phyloP scores from a whole-genome alignment of 176 grass and related monocot species.

The Poa annua region DNA sequence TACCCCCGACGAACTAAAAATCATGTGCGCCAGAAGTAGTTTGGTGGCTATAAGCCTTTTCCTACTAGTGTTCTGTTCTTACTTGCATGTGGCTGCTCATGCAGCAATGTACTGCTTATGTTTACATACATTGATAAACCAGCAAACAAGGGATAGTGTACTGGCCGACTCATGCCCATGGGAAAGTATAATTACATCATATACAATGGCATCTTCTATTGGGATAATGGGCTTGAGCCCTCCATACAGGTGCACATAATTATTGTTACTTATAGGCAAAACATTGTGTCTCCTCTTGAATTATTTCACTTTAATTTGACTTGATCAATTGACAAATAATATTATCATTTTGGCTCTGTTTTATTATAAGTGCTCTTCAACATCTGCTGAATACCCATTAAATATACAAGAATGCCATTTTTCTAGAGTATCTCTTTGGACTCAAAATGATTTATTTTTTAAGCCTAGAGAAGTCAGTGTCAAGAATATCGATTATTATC shows the following conservation, averaged over 20 bases:
- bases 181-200: slow-evolving; percentile 86
- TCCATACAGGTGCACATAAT: slow-evolving; percentile 72
- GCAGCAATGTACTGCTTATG: no score
- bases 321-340: neutral
- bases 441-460: slow-evolving; percentile 75
- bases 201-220: slow-evolving; percentile 95
- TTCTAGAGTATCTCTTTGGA: slow-evolving; percentile 72
- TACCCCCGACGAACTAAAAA: no score
- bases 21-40: no score
- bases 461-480: slow-evolving; percentile 78
- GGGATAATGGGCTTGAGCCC: slow-evolving; percentile 91
- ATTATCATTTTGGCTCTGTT: slow-evolving; percentile 10
- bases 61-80: no score
- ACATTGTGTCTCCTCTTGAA: neutral
- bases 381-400: slow-evolving; percentile 69
- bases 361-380: slow-evolving; percentile 60
- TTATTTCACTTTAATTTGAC: slow-evolving; percentile 6
- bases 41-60: no score
- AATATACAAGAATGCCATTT: slow-evolving; percentile 75
- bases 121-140: slow-evolving; percentile 29
- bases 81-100: no score
- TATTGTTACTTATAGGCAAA: slow-evolving; percentile 6
- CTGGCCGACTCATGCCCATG: slow-evolving; percentile 86
- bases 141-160: slow-evolving; percentile 48
- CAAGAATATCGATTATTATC: slow-evolving; percentile 80